These are phyloP conservation scores for Calonectria hongkongensis DNA, from an alignment of 2,329 filamentous ascomycete species.

Conservation along the genomic window DNA sequence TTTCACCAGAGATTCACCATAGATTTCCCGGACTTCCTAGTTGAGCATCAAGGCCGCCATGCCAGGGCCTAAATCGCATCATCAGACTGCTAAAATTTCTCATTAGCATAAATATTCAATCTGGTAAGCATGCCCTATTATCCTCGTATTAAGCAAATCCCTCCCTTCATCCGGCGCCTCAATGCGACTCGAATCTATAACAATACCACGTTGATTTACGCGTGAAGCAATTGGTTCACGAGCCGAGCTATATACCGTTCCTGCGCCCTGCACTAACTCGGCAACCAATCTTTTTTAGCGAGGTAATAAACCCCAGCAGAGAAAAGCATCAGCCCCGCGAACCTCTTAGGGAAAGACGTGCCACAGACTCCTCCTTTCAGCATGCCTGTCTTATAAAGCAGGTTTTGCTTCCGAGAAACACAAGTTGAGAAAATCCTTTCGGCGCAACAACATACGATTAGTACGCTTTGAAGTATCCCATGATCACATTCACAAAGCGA, in stretches of 20 bases:
- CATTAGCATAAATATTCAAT: background rate
- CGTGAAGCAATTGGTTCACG: background rate
- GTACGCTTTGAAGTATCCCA: no score
- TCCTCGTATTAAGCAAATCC: background rate
- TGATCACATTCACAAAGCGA: background rate
- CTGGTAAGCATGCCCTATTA: background rate
- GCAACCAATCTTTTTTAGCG: background rate
- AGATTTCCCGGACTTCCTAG: conserved; percentile 30
- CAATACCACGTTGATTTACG: no score
- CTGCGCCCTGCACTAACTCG: background rate
- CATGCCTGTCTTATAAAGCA: background rate
- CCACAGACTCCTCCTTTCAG: conserved; percentile 12
- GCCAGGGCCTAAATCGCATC: background rate
- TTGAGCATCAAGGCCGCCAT: background rate
- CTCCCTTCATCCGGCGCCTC: background rate
- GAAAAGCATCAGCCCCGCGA: background rate
- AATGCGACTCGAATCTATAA: background rate
- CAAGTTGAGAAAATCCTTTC: no score
- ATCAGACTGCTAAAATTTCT: background rate
- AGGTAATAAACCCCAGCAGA: background rate
- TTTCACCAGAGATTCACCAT: conserved; percentile 32
- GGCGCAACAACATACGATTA: background rate
- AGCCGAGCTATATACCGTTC: background rate
- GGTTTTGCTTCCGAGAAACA: background rate
- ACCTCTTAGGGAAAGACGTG: background rate